Evolutionary conservation across 805 yeast species (phyloP), one percentile per base, ranked within the genome.

Genomic region (Candida vartiovaarae): DNA sequence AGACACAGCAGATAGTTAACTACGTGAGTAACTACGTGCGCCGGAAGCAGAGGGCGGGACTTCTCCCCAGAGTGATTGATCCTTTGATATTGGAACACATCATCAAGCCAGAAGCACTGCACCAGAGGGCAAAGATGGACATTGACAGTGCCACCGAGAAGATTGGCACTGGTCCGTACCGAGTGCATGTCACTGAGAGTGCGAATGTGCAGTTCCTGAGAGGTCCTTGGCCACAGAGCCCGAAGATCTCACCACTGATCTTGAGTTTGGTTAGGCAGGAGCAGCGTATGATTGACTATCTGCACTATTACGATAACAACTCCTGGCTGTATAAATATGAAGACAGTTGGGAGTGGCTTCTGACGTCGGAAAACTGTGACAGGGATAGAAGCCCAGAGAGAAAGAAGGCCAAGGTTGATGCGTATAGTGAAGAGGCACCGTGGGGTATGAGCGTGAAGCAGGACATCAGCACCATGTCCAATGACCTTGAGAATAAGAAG

Each of bases 361-460:
- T 28, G 30, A 28, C 26, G 33, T 45, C 27, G 38, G 38, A 20
- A 9, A 32, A 8, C 8, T 36, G 34, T 5, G 27, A 41, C 4
- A 24, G 27, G n/a, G 48, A 42, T 10, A 28, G 8, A 28, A 28
- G 9, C 6, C 30, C 6, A 6, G 30, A 7, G 9, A 28, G 9
- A 7, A 9, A 28, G 30, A 28, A 28, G 30, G 6, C 30, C 30
- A 28, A 28, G 30, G 9, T 7, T 28, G 30, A 28, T 28, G 8
- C 2, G 6, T 28, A 28, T 28, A 7, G 8, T 28, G 30, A 28
- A 28, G 9, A 6, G 9, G 30, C 30, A 28, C 30, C 30, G 51
- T 66, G 71, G 70, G 40, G 54, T n/a, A 30, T 34, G 6, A 59
- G 62, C 2, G 38, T 63, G 4, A 32, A 41, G 11, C 53, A 55